Evolutionary conservation across 495 filamentous ascomycete genomes (phyloP), one percentile per base, ranked within the genome.

Genomic region (Penicillium riverlandense): DNA sequence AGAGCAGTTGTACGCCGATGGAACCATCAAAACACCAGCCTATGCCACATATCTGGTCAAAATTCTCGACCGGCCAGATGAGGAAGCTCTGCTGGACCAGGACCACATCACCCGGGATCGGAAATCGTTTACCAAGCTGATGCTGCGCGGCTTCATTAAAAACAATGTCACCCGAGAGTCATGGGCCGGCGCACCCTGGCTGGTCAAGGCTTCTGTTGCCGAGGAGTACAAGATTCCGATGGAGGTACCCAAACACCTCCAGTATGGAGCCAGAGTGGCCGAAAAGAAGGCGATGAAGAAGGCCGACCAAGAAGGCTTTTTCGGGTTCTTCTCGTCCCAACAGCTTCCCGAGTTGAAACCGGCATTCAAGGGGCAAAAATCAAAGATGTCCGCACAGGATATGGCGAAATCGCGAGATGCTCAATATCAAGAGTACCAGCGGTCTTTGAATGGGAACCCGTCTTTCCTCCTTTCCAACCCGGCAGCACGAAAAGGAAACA

Each of bases 111-210:
- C 76, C 35, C 85, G 92, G 12, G 92, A 97, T 53, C 82, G 88
- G 22, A 95, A 90, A 54, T 80, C 88, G 6, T 99, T 97, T 63
- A 95, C 91, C 33, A 99, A 99, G 66, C 82, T 90, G 37, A 88
- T 95, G 62, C 71, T 99, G 40, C 82, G 90, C 28, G 85, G 88
- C 2, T 97, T 96, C 48, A 88, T 99, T 45, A 95, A 96, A 57
- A 90, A 95, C 65, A 92, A 88, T 7, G 84, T 95, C 11, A 88
- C 83, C 10, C 74, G 90, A 45, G 94, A 97, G 53, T 77, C 90
- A 0, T 97, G 91, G 91, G 86, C 78, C 35, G 90, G 91, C 5
- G 92, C 92, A 0, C 94, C 94, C 8, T 99, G 92, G 92, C 61
- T 95, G 31, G 90, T 97, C 14, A 97, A 96, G 65, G 76, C 84